Conservation (phyloP, 768 basidiomycete species). For the Amanita pallidorosea region DNA sequence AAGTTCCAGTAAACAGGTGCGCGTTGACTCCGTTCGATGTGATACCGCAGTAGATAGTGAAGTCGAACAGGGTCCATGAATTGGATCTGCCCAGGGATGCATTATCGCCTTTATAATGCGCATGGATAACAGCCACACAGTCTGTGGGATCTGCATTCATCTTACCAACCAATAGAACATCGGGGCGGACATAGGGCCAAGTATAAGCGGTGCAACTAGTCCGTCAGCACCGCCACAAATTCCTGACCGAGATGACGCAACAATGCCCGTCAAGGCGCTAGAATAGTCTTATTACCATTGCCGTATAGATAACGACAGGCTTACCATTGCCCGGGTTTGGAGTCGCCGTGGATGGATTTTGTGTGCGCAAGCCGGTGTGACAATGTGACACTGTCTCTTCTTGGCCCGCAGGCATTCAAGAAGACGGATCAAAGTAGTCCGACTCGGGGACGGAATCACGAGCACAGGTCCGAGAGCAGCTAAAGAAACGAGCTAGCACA, state of each 20-base stretch:
- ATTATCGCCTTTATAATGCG: not conserved
- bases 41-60: conserved; percentile 1
- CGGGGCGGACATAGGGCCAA: not conserved
- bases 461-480: no score
- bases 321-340: no score
- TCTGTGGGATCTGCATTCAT: not conserved
- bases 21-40: not conserved
- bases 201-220: not conserved
- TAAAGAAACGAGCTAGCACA: no score
- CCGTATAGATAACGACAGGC: no score
- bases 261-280: not conserved
- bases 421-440: no score
- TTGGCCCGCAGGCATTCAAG: no score
- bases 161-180: not conserved
- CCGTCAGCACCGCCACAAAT: not conserved
- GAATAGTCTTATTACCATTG: no score
- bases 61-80: not conserved
- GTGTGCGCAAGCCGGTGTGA: no score
- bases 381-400: no score
- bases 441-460: no score
- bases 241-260: not conserved
- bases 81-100: not conserved
- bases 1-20: conserved; percentile 1
- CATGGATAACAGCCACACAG: not conserved
- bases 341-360: no score